Evolutionary conservation across 2,329 filamentous ascomycete genomes (phyloP).

Genomic region (Trichophaea hybrida): DNA sequence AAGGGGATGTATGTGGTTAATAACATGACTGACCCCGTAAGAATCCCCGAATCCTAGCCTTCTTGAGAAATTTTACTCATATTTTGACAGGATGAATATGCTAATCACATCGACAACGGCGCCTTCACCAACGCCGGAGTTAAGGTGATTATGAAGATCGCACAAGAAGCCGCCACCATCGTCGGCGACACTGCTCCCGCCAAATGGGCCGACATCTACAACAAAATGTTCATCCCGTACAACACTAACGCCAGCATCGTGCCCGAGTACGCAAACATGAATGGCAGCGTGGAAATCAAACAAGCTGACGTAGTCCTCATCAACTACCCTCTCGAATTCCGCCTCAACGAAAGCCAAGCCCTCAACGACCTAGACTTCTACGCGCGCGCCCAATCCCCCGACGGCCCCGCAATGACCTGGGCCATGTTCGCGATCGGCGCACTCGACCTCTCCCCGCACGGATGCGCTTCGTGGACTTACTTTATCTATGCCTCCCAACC

Average conservation of each 20-base stretch:
- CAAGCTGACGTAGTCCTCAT: slow-evolving; percentile 56
- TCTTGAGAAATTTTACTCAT: not conserved
- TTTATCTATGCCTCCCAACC: slow-evolving; percentile 48
- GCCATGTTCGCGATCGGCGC: slow-evolving; percentile 54
- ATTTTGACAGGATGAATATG: slow-evolving; percentile 26
- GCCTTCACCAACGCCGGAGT: slow-evolving; percentile 45
- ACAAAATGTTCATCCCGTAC: slow-evolving; percentile 42
- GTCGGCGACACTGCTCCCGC: slow-evolving; percentile 43
- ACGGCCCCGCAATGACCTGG: slow-evolving; percentile 61
- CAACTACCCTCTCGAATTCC: slow-evolving; percentile 49
- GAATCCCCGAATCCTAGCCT: slow-evolving; percentile 18
- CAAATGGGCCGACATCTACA: slow-evolving; percentile 44
- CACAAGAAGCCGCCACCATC: slow-evolving; percentile 43
- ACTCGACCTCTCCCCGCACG: slow-evolving; percentile 49
- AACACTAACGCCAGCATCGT: slow-evolving; percentile 44
- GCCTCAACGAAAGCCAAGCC: slow-evolving; percentile 41
- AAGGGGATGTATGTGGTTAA: slow-evolving; percentile 45
- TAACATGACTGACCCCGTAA: slow-evolving; percentile 58
- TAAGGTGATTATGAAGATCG: slow-evolving; percentile 36
- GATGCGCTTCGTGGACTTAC: slow-evolving; percentile 55
- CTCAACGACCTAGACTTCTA: slow-evolving; percentile 52
- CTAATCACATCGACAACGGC: slow-evolving; percentile 52
- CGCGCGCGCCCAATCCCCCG: slow-evolving; percentile 50
- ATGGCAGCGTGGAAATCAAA: slow-evolving; percentile 50
- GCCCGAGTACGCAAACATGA: slow-evolving; percentile 51